Evolutionary conservation across 2,329 filamentous ascomycete genomes (phyloP).

Genomic region (Penicillium paneum): DNA sequence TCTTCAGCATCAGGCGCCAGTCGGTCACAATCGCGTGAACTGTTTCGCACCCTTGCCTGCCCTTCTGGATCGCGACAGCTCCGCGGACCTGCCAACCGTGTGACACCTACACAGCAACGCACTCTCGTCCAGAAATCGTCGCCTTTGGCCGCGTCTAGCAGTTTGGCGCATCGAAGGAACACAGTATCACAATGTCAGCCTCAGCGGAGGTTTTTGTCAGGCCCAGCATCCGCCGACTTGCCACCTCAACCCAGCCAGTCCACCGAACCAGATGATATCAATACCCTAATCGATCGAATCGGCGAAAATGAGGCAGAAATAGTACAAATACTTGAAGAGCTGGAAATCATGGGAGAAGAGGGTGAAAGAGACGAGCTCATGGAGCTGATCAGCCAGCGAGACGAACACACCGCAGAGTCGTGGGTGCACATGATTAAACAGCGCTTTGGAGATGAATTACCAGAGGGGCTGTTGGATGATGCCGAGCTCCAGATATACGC

Average conservation of each 20-base stretch:
- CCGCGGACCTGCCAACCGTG: conserved; percentile 24
- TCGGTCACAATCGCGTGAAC: conserved; percentile 27
- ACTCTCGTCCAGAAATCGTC: conserved; percentile 10
- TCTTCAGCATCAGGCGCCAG: conserved; percentile 30
- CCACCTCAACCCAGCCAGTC: conserved; percentile 15
- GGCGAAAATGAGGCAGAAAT: conserved; percentile 36
- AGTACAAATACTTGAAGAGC: conserved; percentile 34
- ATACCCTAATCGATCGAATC: conserved; percentile 38
- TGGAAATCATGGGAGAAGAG: conserved; percentile 32
- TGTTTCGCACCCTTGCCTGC: conserved; percentile 24
- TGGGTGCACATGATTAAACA: conserved; percentile 68
- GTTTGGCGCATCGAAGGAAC: neutral
- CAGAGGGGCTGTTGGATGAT: conserved; percentile 64
- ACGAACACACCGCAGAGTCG: conserved; percentile 32
- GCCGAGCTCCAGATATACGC: conserved; percentile 75
- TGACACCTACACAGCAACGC: conserved; percentile 17
- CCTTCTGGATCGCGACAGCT: conserved; percentile 24
- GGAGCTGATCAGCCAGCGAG: conserved; percentile 31
- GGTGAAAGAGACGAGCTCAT: conserved; percentile 28
- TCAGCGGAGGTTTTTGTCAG: conserved; percentile 25
- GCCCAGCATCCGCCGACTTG: conserved; percentile 16
- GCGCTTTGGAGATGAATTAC: conserved; percentile 72
- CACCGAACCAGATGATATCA: conserved; percentile 30
- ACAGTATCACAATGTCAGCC: conserved; percentile 8
- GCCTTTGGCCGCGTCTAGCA: neutral